Conservation (phyloP, 1,284 basidiomycete species). For the Boletus mariae region DNA sequence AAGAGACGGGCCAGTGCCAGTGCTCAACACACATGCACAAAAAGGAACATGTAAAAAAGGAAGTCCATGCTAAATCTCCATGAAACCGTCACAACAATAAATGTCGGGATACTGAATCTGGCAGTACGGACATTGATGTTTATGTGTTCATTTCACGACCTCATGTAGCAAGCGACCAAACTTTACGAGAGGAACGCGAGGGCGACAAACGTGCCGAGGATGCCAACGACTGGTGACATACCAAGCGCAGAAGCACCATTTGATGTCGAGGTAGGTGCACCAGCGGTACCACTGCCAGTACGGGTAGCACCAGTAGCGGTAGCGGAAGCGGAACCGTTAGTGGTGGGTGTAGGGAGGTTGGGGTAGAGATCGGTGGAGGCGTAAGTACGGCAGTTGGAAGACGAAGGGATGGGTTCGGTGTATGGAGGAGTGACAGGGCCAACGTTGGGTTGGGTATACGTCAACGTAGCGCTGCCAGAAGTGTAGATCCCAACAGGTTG, state of each 20-base stretch:
- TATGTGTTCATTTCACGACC: slow-evolving; percentile 2
- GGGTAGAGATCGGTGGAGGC: slow-evolving; percentile 49
- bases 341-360: slow-evolving; percentile 16
- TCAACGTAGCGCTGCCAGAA: slow-evolving; percentile 21
- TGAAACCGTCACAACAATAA: slow-evolving; percentile 2
- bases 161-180: slow-evolving; percentile 5
- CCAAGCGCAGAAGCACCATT: slow-evolving; percentile 38
- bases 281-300: slow-evolving; percentile 10
- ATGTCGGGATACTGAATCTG: not conserved
- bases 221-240: slow-evolving; percentile 37
- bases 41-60: not conserved
- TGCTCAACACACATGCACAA: slow-evolving; percentile 26
- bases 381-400: slow-evolving; percentile 61
- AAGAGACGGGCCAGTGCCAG: slow-evolving; percentile 23
- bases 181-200: slow-evolving; percentile 44
- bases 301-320: slow-evolving; percentile 19
- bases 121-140: not conserved
- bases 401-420: slow-evolving; percentile 51
- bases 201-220: slow-evolving; percentile 46
- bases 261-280: slow-evolving; percentile 18
- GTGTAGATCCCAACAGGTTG: slow-evolving; percentile 27
- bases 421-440: slow-evolving; percentile 49
- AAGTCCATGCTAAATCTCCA: slow-evolving; percentile 14
- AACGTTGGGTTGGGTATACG: slow-evolving; percentile 25
- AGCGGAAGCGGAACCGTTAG: slow-evolving; percentile 16